Evolutionary conservation across 257 asterid genomes (phyloP).

Genomic region (Scutellaria barbata): DNA sequence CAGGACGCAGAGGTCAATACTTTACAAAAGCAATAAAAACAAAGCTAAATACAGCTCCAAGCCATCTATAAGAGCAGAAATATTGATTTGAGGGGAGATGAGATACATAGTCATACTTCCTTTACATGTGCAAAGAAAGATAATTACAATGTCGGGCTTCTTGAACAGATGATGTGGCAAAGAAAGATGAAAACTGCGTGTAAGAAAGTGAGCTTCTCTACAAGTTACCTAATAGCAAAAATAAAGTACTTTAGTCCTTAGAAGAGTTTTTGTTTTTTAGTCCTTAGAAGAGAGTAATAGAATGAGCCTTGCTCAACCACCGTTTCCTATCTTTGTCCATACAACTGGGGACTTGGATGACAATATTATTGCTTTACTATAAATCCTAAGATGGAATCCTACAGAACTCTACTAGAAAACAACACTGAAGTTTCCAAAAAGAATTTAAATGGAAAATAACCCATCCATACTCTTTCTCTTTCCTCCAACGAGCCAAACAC

Average conservation of each 20-base stretch:
- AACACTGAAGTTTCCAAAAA: neutral
- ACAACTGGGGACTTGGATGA: neutral
- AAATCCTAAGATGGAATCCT: neutral
- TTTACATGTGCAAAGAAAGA: neutral
- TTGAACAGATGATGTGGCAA: neutral
- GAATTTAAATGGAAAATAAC: no score
- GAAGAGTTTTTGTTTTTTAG: neutral
- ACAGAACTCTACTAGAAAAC: neutral
- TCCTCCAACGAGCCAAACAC: slow-evolving; percentile 1
- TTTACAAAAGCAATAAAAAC: neutral
- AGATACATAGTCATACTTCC: neutral
- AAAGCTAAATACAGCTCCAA: neutral
- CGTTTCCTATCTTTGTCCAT: neutral
- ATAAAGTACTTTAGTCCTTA: neutral
- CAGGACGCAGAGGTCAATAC: neutral
- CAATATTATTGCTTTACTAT: neutral
- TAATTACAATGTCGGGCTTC: neutral
- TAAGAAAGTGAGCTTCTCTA: neutral
- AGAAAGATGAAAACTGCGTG: neutral
- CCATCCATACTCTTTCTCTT: no score
- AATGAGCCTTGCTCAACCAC: neutral
- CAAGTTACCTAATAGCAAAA: neutral
- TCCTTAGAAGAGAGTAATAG: no score
- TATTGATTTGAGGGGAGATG: neutral
- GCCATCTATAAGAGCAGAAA: neutral